phyloP scores from a whole-genome alignment of 2,329 filamentous ascomycete species.

The Colletotrichum liaoningense region DNA sequence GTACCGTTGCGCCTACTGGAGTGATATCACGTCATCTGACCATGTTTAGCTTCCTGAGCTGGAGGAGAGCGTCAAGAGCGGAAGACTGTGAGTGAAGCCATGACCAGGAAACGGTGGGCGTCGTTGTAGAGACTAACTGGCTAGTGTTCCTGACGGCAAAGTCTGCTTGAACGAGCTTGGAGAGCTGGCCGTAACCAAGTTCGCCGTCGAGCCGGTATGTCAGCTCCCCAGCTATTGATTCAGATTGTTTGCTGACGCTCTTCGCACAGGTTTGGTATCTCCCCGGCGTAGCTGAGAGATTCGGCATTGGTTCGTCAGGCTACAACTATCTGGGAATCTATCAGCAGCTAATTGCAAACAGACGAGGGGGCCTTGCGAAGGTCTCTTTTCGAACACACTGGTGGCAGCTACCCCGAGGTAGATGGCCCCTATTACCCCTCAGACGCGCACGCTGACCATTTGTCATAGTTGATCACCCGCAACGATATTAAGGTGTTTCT shows the following conservation, averaged over 20 bases:
- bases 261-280: conserved; percentile 76
- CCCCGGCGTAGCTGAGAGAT: conserved; percentile 89
- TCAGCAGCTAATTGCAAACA: conserved; percentile 45
- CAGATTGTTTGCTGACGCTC: conserved; percentile 1
- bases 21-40: conserved; percentile 12
- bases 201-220: conserved; percentile 91
- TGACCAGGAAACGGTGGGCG: not conserved
- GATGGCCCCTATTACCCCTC: conserved; percentile 12
- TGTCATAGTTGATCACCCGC: conserved; percentile 82
- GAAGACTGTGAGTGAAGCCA: conserved; percentile 69
- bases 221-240: conserved; percentile 45
- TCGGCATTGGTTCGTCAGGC: conserved; percentile 77
- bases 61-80: conserved; percentile 84
- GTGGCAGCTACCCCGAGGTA: conserved; percentile 92
- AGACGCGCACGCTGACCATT: conserved; percentile 38
- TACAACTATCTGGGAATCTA: not conserved
- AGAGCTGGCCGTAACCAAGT: conserved; percentile 93
- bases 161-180: conserved; percentile 88
- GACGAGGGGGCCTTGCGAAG: conserved; percentile 89
- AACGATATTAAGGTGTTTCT: conserved; percentile 95
- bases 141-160: conserved; percentile 79
- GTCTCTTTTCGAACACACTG: conserved; percentile 93
- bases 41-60: conserved; percentile 81
- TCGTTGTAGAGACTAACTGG: not conserved
- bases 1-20: conserved; percentile 41